Percentiles rank a stretch among this genome's conserved stretches.
Evolutionary conservation across 2,329 filamentous ascomycete genomes (phyloP).

Genomic region (Monosporascus ibericus): DNA sequence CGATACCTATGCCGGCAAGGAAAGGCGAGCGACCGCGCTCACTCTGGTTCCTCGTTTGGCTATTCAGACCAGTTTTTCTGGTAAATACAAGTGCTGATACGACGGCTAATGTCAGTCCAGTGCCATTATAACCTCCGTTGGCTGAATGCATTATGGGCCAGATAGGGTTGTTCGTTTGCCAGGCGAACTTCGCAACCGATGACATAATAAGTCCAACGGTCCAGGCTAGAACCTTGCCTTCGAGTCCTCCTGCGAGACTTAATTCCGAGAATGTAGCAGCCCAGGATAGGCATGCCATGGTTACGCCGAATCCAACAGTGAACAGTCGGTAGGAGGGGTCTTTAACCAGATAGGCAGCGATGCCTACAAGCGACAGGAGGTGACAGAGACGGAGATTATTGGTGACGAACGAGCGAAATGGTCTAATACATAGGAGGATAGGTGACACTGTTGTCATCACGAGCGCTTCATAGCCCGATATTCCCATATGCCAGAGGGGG

Average conservation of each 20-base stretch:
- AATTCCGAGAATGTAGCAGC: constrained; percentile 74
- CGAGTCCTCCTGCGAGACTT: constrained; percentile 66
- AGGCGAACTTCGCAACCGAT: constrained; percentile 85
- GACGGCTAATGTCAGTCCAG: constrained; percentile 69
- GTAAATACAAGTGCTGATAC: constrained; percentile 73
- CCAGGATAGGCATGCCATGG: constrained; percentile 78
- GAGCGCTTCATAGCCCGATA: constrained; percentile 89
- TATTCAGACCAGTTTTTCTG: constrained; percentile 50
- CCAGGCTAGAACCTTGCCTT: constrained; percentile 77
- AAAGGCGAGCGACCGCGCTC: constrained; percentile 58
- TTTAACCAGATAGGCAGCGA: constrained; percentile 72
- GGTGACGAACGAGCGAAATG: constrained; percentile 61
- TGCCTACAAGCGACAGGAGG: constrained; percentile 68
- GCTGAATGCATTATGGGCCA: constrained; percentile 89
- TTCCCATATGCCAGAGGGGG: constrained; percentile 97
- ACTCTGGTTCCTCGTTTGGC: constrained; percentile 25
- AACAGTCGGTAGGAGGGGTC: constrained; percentile 72
- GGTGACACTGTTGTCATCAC: constrained; percentile 83
- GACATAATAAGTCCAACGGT: constrained; percentile 77
- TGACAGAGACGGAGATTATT: constrained; percentile 67
- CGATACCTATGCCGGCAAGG: constrained; percentile 71
- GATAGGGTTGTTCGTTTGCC: constrained; percentile 89
- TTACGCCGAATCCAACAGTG: constrained; percentile 73
- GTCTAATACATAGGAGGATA: constrained; percentile 64
- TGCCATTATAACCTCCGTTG: constrained; percentile 90